A percentile compares a stretch with the other conserved stretches of the same genome.
phyloP scores from a whole-genome alignment of 208 protist species.

The Acanthamoeba culbertsoni region DNA sequence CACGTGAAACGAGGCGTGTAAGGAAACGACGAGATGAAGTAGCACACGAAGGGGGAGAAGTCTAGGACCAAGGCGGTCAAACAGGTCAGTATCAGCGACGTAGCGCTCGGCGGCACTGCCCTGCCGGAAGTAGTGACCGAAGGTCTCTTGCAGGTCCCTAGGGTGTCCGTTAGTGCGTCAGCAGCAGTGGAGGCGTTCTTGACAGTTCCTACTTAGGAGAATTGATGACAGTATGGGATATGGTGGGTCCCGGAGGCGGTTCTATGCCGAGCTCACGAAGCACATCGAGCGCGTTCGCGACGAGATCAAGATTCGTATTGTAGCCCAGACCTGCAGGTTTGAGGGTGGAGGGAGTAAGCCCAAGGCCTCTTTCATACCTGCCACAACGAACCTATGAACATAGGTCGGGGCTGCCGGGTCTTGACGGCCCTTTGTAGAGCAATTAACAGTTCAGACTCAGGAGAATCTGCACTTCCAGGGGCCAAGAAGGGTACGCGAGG shows the following conservation, averaged over 20 bases:
- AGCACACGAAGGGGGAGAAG: not conserved
- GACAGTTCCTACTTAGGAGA: not conserved
- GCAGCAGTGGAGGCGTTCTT: not conserved
- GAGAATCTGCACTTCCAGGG: not conserved
- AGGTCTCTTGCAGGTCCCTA: conserved; percentile 26
- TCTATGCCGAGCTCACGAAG: not conserved
- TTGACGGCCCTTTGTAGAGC: not conserved
- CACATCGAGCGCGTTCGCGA: conserved; percentile 24
- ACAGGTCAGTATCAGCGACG: not conserved
- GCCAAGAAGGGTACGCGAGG: too few relatives aligned
- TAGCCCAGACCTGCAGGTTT: not conserved
- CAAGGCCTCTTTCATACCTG: too few relatives aligned
- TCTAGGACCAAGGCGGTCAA: not conserved
- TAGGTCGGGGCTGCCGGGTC: not conserved
- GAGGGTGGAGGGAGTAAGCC: not conserved
- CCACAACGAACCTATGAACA: not conserved
- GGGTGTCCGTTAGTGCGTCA: not conserved
- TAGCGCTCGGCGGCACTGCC: conserved; percentile 50
- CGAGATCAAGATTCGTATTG: conserved; percentile 54
- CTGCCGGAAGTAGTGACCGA: conserved; percentile 22
- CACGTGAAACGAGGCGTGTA: not conserved
- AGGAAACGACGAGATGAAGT: not conserved
- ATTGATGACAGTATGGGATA: not conserved
- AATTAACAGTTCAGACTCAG: not conserved
- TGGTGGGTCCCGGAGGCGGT: not conserved